Evolutionary conservation across 208 protist species (phyloP).

Genomic region (Herpetomonas tarakana): DNA sequence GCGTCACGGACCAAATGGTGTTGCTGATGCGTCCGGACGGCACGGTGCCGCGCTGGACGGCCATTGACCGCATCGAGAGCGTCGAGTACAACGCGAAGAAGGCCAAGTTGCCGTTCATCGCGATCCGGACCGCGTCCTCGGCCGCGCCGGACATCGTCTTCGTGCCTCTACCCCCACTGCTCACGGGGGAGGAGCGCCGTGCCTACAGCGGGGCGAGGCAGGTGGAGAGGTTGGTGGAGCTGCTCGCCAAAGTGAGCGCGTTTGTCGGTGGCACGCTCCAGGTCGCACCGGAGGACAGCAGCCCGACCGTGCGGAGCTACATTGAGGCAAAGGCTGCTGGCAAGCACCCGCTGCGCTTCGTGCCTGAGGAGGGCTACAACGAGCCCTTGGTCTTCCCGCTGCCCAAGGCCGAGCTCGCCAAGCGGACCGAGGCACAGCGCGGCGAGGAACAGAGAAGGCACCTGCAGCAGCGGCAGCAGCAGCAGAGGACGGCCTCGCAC

Average conservation of each 20-base stretch:
- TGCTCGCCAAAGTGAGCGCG: not conserved
- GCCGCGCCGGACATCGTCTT: constrained; percentile 10
- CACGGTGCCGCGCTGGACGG: constrained; percentile 10
- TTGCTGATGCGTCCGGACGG: constrained; percentile 11
- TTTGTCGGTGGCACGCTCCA: not conserved
- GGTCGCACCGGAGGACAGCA: constrained; percentile 2
- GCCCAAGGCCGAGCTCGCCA: constrained; percentile 28
- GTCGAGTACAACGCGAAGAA: constrained; percentile 7
- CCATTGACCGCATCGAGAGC: not conserved
- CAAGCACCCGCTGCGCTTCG: constrained; percentile 13
- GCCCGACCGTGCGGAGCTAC: constrained; percentile 2
- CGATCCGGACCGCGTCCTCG: not conserved
- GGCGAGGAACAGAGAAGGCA: not conserved
- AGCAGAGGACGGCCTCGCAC: not conserved
- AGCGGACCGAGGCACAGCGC: not conserved
- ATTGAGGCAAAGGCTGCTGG: not conserved
- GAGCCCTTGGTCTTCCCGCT: constrained; percentile 22
- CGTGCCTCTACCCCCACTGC: constrained; percentile 1
- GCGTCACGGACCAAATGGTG: constrained; percentile 14
- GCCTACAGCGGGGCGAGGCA: constrained; percentile 1
- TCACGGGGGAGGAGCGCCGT: not conserved
- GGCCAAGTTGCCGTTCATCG: constrained; percentile 6
- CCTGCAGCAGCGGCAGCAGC: not conserved
- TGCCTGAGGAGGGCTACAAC: constrained; percentile 12
- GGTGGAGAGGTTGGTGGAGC: not conserved